These are phyloP conservation scores for Thelonectria discophora DNA, from an alignment of 2,329 filamentous ascomycete species.

Conservation along the genomic window DNA sequence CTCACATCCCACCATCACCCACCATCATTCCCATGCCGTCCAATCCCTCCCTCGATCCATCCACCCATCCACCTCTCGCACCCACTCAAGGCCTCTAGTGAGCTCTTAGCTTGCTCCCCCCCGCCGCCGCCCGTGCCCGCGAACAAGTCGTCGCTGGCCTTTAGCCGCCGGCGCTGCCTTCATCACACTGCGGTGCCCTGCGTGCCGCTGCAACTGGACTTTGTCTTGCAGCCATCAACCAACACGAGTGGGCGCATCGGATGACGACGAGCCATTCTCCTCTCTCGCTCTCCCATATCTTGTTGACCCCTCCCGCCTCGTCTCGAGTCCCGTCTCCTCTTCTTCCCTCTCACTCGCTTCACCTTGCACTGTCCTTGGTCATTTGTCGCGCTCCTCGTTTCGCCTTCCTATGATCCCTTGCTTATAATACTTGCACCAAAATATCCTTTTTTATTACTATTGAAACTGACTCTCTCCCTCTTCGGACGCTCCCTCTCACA, in stretches of 20 bases:
- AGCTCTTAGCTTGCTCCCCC: constrained; percentile 19
- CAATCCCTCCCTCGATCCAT: constrained; percentile 7
- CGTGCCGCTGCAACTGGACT: constrained; percentile 17
- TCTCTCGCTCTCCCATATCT: constrained; percentile 16
- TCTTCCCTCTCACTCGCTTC: constrained; percentile 15
- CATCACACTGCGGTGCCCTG: constrained; percentile 30
- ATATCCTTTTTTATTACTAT: constrained; percentile 1
- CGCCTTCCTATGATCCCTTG: constrained; percentile 22
- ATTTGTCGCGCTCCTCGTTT: constrained; percentile 22
- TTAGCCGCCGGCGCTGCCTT: constrained; percentile 39
- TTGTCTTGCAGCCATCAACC: constrained; percentile 28
- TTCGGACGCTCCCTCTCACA: constrained; percentile 22
- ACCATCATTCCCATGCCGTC: background rate
- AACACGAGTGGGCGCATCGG: constrained; percentile 33
- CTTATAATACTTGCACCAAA: constrained; percentile 15
- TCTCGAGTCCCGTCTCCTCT: constrained; percentile 1
- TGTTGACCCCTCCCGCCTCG: constrained; percentile 5
- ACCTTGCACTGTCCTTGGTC: constrained; percentile 1
- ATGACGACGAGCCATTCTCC: constrained; percentile 24
- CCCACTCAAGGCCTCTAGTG: background rate
- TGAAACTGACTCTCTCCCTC: constrained; percentile 23
- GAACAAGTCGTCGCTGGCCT: constrained; percentile 32
- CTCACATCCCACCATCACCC: constrained; percentile 7
- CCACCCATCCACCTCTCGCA: background rate
- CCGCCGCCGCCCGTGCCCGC: constrained; percentile 18